Evolutionary conservation across 345 rosid species (phyloP), one percentile per base, ranked within the genome.

Genomic region (Camelina sativa): DNA sequence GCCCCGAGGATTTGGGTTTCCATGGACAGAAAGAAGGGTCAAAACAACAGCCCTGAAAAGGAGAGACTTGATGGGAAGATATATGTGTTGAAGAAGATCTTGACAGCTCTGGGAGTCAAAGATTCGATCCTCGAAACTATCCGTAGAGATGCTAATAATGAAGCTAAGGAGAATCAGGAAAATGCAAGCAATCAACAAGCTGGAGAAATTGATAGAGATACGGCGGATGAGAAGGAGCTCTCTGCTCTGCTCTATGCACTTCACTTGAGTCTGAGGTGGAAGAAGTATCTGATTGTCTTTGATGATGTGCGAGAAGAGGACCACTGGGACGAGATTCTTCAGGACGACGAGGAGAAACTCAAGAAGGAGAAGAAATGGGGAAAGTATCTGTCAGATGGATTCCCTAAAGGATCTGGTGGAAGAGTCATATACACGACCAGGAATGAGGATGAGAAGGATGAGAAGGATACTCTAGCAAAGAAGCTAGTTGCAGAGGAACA

Each of bases 341-440:
- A 37, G 41, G 12, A 37, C 41, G 41, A 38, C 10, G 65, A 30
- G 23, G n/a, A 9, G 8, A 53, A 64, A 20, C 58, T 77, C 15
- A 44, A 61, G 2, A 4, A 47, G 2, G 72, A 35, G 13, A 17
- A 34, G 22, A 66, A 48, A 15, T 84, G 81, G 85, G 76, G 78
- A 12, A 44, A 65, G 8, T 40, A 65, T 54, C 86, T 86, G 9
- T 78, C 78, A 1, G 80, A 79, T 25, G 87, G 83, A 20, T 76
- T 88, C 75, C 93, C 90, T 2, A 86, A 83, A 74, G 84, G 85
- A 9, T 62, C 73, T 40, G 90, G 86, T 4, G 86, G 88, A n/a
- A 80, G 83, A 58, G 86, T 85, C 11, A 72, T 86, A 17, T 72
- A 85, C 67, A 86, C 86, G 0, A 77, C 85, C 40, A 84, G 89